These are phyloP conservation scores for Melastoma malabathricum DNA, from an alignment of 345 rosid species.

Conservation along the genomic window DNA sequence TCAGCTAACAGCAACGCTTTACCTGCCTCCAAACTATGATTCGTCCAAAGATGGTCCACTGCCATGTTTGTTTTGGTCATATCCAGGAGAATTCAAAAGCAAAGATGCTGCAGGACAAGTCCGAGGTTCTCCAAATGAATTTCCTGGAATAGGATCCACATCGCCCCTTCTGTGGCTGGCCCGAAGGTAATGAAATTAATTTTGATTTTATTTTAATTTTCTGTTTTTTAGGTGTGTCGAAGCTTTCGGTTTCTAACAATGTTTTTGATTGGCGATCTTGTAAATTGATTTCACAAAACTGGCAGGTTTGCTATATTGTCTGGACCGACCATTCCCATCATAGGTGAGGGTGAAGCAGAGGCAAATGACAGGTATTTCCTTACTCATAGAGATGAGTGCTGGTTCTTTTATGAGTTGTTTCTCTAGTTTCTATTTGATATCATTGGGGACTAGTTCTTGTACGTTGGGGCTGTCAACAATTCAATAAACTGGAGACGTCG, in stretches of 20 bases:
- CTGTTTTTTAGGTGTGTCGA: not conserved
- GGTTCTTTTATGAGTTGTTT: not conserved
- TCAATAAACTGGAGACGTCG: too few species aligned
- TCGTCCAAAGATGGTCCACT: conserved; percentile 83
- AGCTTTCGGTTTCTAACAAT: conserved; percentile 3
- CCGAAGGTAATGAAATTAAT: conserved; percentile 48
- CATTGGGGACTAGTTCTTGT: too few species aligned
- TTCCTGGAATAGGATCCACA: conserved; percentile 89
- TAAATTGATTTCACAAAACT: too few species aligned
- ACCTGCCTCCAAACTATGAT: conserved; percentile 87
- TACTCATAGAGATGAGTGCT: not conserved
- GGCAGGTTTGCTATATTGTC: conserved; percentile 86
- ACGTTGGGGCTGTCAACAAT: too few species aligned
- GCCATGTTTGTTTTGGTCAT: conserved; percentile 92
- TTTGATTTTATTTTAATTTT: not conserved
- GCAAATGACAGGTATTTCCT: conserved; percentile 80
- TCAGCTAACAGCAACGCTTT: conserved; percentile 88
- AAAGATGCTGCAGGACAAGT: conserved; percentile 99
- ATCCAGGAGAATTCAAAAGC: conserved; percentile 98
- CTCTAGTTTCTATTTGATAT: too few species aligned
- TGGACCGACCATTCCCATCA: conserved; percentile 95
- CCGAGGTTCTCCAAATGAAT: conserved; percentile 98
- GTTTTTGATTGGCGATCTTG: not conserved
- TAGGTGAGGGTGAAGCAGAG: conserved; percentile 96
- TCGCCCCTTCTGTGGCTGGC: conserved; percentile 97